Base-by-base conservation (phyloP, 768 basidiomycete species). In the Pleurotus tuber-regium region DNA sequence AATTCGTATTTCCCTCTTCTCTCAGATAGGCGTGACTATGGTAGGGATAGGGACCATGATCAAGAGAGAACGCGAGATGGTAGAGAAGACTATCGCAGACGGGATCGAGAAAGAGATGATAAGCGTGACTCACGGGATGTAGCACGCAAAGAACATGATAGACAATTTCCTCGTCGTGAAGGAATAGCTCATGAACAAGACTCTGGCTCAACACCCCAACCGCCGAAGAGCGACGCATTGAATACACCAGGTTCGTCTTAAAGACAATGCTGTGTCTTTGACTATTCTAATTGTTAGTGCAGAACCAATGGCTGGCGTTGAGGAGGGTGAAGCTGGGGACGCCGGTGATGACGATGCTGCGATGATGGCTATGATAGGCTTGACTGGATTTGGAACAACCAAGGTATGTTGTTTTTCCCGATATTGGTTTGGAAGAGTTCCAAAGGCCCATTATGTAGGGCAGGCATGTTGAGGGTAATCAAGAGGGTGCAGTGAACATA, bases 331-430 rank as follows among this genome's bases (percentile, higher is more conserved):
- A 53, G 73, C 71, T 28, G 73, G 73, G 61, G 83, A 85, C 53
- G 79, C 71, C 19, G 73, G 70, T 52, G 84, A 82, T 11, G 89
- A 88, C 33, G 88, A 89, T 19, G 79, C 80, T 41, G 85, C 82
- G 49, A 92, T 97, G 84, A 89, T 88, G 80, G 82, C 86, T 30
- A 78, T 83, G 76, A 96, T 98, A 91, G 95, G 96, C 35, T 70
- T 98, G 60, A 62, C 69, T 40, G 90, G 92, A 8, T 98, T 98
- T 63, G 92, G 89, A 8, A 77, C 84, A 0, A 96, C 96, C 0
- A 97, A 98, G 76, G 94, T 91, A 59, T 48, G 69, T 56, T 21
- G 43, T 29, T 57, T 5, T 44, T 54, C 5, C 38, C 12, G 6
- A 18, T 25, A 25, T 28, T 24, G 35, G 38, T 2, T 39, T 50